Conservation (phyloP, 495 filamentous ascomycete genomes). For the Penicillium silybi region DNA sequence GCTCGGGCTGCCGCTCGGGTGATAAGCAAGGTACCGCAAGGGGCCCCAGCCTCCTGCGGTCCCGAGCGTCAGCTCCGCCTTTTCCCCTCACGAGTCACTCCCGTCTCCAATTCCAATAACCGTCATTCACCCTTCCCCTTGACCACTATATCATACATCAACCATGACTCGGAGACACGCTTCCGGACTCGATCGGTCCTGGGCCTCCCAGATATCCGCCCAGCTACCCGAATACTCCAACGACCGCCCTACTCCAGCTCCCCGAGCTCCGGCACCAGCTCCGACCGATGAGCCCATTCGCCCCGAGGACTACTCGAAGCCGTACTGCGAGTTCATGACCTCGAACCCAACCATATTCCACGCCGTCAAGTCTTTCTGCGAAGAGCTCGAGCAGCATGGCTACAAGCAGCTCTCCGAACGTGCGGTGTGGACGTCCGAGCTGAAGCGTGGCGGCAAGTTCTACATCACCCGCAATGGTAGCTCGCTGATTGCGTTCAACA, state of each 20-base stretch:
- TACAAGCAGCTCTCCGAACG: constrained; percentile 78
- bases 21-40: constrained; percentile 27
- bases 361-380: constrained; percentile 69
- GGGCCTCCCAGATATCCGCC: constrained; percentile 19
- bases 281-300: constrained; percentile 19
- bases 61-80: constrained; percentile 21
- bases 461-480: constrained; percentile 82
- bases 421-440: constrained; percentile 68
- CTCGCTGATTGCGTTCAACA: constrained; percentile 78
- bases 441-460: constrained; percentile 82
- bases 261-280: constrained; percentile 10
- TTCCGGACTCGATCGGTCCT: constrained; percentile 21
- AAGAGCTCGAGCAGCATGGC: constrained; percentile 63
- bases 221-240: constrained; percentile 4
- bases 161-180: constrained; percentile 28
- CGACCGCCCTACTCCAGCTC: constrained; percentile 12
- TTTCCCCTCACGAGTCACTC: constrained; percentile 24
- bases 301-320: constrained; percentile 66
- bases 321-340: constrained; percentile 85
- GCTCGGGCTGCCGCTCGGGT: constrained; percentile 2
- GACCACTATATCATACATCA: not conserved
- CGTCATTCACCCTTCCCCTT: not conserved
- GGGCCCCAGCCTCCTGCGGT: constrained; percentile 14
- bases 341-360: constrained; percentile 92
- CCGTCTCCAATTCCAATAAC: constrained; percentile 12